phyloP scores from a whole-genome alignment of 2,329 filamentous ascomycete species.

The Fusarium sp. region DNA sequence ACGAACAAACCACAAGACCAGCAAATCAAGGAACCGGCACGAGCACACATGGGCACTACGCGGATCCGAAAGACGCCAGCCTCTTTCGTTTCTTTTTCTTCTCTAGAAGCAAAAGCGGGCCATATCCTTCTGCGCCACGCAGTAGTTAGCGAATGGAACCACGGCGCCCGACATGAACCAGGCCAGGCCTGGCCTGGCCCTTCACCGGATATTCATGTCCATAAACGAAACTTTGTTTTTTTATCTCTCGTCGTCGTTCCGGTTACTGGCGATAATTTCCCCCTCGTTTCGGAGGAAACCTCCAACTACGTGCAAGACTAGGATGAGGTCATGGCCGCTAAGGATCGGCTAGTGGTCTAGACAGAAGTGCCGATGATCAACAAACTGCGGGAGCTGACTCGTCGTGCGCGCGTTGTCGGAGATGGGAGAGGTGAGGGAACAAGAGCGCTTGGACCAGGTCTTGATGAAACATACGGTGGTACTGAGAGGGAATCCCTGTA shows the following conservation, averaged over 20 bases:
- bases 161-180: neutral
- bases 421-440: neutral
- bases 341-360: slow-evolving; percentile 5
- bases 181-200: neutral
- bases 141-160: neutral
- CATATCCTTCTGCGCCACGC: neutral
- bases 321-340: slow-evolving; percentile 29
- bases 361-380: slow-evolving; percentile 35
- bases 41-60: neutral
- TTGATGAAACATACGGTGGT: slow-evolving; percentile 16
- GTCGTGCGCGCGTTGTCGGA: neutral
- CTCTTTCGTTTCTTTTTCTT: neutral
- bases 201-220: neutral
- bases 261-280: slow-evolving; percentile 26
- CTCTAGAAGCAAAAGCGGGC: neutral
- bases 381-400: neutral
- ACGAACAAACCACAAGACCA: neutral
- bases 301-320: neutral
- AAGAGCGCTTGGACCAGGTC: slow-evolving; percentile 19
- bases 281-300: neutral
- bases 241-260: neutral
- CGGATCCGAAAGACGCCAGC: neutral
- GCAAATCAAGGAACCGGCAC: neutral
- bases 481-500: neutral
- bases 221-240: neutral